A percentile compares a stretch with the other conserved stretches of the same genome.
phyloP scores from a whole-genome alignment of 345 rosid species.

The Rhodamnia argentea region DNA sequence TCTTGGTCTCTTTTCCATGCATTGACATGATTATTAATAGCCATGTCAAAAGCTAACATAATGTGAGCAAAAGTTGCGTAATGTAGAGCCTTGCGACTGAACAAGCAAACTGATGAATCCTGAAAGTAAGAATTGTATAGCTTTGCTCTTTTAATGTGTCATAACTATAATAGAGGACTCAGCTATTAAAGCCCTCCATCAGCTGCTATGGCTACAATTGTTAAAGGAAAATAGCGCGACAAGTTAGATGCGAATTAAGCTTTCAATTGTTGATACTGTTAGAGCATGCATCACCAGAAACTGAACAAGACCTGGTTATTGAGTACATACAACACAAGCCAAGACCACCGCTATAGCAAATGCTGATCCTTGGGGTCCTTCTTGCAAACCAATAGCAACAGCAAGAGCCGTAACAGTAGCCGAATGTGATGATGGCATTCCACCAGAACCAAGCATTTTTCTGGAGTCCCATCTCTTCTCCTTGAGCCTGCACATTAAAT shows the following conservation, averaged over 20 bases:
- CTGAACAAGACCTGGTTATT: conserved; percentile 21
- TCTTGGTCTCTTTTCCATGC: background rate
- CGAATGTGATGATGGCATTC: conserved; percentile 70
- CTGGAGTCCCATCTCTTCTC: conserved; percentile 62
- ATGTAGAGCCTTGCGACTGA: background rate
- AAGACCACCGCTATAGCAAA: conserved; percentile 49
- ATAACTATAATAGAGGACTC: background rate
- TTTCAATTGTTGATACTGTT: background rate
- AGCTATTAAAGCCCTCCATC: background rate
- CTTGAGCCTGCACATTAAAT: conserved; percentile 33
- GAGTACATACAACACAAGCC: conserved; percentile 57
- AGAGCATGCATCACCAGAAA: conserved; percentile 7
- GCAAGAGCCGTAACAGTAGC: conserved; percentile 57
- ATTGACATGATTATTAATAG: background rate
- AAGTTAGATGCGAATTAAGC: background rate
- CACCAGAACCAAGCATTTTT: conserved; percentile 51
- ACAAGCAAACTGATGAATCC: background rate
- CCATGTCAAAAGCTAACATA: background rate
- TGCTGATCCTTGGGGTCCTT: conserved; percentile 31
- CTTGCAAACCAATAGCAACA: conserved; percentile 38
- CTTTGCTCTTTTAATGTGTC: background rate
- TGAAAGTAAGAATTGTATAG: background rate
- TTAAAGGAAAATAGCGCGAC: background rate
- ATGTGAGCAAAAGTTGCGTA: background rate
- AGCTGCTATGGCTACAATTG: background rate